Evolutionary conservation across 2,329 filamentous ascomycete genomes (phyloP), one percentile per base, ranked within the genome.

Genomic region (Nemania diffusa): DNA sequence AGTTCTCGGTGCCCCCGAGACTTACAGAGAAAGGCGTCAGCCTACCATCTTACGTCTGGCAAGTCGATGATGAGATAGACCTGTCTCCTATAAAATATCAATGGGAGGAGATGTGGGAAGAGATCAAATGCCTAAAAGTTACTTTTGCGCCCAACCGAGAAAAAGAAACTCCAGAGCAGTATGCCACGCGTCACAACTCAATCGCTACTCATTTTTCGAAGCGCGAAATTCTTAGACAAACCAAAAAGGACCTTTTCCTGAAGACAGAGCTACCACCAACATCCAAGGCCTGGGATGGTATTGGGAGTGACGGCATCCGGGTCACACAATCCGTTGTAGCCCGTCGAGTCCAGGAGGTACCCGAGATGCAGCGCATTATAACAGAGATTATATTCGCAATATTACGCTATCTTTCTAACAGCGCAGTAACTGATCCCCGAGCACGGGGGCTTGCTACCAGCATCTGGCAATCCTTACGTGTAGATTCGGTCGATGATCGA

Each of bases 401-500:
- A n/a, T 40, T 63, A 15, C 44, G 58, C 2, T 61, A 40, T 22
- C 58, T 61, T 17, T 20, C 9, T 22, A 61, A 61, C 24, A 6
- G 9, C 7, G 32, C 27, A 11, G 24, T 17, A 20, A 20, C 29
- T 5, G 58, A 61, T 27, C 32, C 29, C 1, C 27, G 46, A 11
- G 58, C 58, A 2, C 29, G 15, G 3, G 60, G 60, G 5, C 24
- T 63, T n/a, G 50, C 60, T 15, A 63, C 5, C n/a, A 56, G 51
- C 26, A 63, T 63, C 22, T 63, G 60, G 60, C 60, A 63, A 37
- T 63, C 51, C 4, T 15, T 63, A 15, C 60, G 60, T 11, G 34
- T 22, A 9, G 51, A 57, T 6, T 11, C 32, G 3, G 52, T 51
- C 9, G 20, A 48, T 24, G 20, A n/a, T 37, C 24, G 60, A 51